Evolutionary conservation across 1,139 yeast genomes (phyloP).

Genomic region (Yamadazyma epiphylla): DNA sequence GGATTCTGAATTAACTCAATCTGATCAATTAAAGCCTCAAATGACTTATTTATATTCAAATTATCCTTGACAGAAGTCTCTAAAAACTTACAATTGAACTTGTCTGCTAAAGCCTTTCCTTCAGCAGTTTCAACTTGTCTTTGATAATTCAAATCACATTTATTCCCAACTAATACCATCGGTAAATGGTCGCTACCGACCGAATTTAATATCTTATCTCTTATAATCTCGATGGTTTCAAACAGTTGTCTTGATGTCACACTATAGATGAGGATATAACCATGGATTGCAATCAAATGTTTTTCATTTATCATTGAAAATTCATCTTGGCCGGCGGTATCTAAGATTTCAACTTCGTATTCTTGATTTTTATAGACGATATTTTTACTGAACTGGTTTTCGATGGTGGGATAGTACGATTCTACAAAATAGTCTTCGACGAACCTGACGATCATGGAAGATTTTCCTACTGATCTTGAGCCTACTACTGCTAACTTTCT

Average conservation of each 20-base stretch:
- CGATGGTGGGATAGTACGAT: conserved; percentile 88
- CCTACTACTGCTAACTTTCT: conserved; percentile 89
- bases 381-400: conserved; percentile 78
- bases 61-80: conserved; percentile 84
- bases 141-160: conserved; percentile 64
- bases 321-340: conserved; percentile 96
- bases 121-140: conserved; percentile 65
- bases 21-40: conserved; percentile 63
- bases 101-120: conserved; percentile 60
- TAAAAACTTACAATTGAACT: conserved; percentile 62
- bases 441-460: conserved; percentile 80
- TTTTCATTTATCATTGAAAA: conserved; percentile 81
- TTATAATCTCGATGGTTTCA: conserved; percentile 70
- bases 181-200: conserved; percentile 74
- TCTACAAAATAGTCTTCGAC: conserved; percentile 89
- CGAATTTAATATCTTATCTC: conserved; percentile 80
- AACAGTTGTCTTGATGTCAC: conserved; percentile 78
- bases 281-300: conserved; percentile 80
- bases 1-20: conserved; percentile 64
- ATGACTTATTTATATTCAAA: conserved; percentile 61
- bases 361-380: conserved; percentile 71
- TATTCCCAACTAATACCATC: conserved; percentile 81
- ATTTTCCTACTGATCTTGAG: conserved; percentile 85
- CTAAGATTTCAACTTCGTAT: conserved; percentile 81
- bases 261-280: conserved; percentile 78